Evolutionary conservation across 2,329 filamentous ascomycete genomes (phyloP).

Genomic region (Cercospora sp.): DNA sequence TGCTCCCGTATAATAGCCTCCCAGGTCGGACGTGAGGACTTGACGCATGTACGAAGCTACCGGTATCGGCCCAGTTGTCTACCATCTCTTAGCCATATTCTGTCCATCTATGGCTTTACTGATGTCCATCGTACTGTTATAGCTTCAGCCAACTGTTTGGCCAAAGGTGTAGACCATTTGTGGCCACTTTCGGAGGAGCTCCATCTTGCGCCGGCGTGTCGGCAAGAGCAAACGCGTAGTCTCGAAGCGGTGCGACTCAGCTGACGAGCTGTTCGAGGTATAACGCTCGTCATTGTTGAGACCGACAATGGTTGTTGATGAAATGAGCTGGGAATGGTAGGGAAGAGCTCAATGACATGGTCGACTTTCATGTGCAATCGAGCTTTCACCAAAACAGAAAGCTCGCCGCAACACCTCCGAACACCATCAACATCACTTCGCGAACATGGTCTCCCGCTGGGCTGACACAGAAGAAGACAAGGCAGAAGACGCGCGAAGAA

Average conservation of each 20-base stretch:
- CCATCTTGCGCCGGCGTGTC: conserved; percentile 43
- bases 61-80: conserved; percentile 86
- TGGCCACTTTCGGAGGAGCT: conserved; percentile 41
- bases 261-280: conserved; percentile 31
- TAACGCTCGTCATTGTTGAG: conserved; percentile 33
- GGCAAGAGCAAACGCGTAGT: conserved; percentile 4
- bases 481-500: conserved; percentile 69
- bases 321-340: background rate
- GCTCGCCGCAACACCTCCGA: conserved; percentile 11
- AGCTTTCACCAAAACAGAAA: conserved; percentile 3
- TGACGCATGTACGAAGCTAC: conserved; percentile 97
- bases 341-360: conserved; percentile 11
- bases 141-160: conserved; percentile 80
- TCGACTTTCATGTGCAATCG: conserved; percentile 9
- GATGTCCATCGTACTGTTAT: conserved; percentile 65
- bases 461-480: conserved; percentile 80
- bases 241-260: conserved; percentile 25
- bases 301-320: background rate
- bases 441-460: conserved; percentile 69
- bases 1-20: conserved; percentile 84
- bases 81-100: conserved; percentile 19
- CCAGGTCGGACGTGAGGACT: conserved; percentile 86
- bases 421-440: conserved; percentile 5
- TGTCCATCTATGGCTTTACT: background rate
- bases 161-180: conserved; percentile 88